Conservation (phyloP, 2,329 filamentous ascomycete species). For the Aspergillus fumigatiaffinis region DNA sequence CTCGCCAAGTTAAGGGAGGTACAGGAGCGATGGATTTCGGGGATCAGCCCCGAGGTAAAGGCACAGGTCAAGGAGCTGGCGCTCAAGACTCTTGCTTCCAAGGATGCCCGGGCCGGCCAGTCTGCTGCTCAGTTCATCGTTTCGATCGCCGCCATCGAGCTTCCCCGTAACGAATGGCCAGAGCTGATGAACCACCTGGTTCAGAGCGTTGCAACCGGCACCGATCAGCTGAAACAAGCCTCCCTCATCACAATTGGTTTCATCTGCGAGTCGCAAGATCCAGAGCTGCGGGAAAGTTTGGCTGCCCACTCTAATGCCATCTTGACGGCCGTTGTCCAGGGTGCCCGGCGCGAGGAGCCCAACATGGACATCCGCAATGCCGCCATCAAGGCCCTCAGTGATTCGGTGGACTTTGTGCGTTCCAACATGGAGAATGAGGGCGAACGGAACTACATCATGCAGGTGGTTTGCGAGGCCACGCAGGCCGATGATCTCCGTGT, state of each 20-base stretch:
- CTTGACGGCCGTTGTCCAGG: constrained; percentile 94
- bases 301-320: constrained; percentile 93
- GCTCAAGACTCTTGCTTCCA: constrained; percentile 79
- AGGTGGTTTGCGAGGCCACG: constrained; percentile 98
- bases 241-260: constrained; percentile 96
- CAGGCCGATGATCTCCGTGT: constrained; percentile 88
- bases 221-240: constrained; percentile 85
- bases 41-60: constrained; percentile 79
- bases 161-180: constrained; percentile 88
- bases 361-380: constrained; percentile 88
- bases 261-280: constrained; percentile 93
- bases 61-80: constrained; percentile 81
- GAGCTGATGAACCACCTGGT: constrained; percentile 87
- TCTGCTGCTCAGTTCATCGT: constrained; percentile 93
- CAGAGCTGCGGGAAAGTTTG: constrained; percentile 76
- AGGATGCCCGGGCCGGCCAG: constrained; percentile 76
- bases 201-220: constrained; percentile 84
- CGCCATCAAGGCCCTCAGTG: constrained; percentile 88
- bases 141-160: constrained; percentile 88
- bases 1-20: constrained; percentile 80
- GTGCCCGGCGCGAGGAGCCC: constrained; percentile 91
- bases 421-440: constrained; percentile 99
- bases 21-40: constrained; percentile 87
- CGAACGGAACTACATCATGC: constrained; percentile 99
- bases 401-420: constrained; percentile 94